These are phyloP conservation scores for Onygenales sp. DNA, from an alignment of 2,329 filamentous ascomycete genomes.

Conservation along the genomic window DNA sequence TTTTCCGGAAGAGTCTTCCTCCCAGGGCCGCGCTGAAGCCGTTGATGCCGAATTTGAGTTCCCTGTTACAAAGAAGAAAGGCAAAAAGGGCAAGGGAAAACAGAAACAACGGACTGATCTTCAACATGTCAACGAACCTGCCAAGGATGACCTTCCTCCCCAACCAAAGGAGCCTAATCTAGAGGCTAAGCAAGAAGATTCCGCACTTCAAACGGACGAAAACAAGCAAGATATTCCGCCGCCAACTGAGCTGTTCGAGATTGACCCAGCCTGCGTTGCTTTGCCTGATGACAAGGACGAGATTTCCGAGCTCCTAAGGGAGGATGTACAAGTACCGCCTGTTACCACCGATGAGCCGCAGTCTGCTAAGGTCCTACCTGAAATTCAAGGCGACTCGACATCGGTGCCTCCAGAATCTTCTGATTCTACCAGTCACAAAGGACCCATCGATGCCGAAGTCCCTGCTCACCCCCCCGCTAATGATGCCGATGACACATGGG, in stretches of 20 bases:
- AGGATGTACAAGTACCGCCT: not conserved
- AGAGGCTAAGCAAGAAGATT: constrained; percentile 10
- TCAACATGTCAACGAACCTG: not conserved
- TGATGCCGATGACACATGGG: constrained; percentile 4
- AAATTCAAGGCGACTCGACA: not conserved
- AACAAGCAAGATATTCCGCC: not conserved
- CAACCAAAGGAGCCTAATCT: constrained; percentile 9
- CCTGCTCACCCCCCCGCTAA: constrained; percentile 6
- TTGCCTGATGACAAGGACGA: not conserved
- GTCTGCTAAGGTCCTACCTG: not conserved
- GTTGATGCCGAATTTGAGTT: not conserved
- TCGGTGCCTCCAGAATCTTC: not conserved
- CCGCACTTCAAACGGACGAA: not conserved
- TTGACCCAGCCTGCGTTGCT: not conserved
- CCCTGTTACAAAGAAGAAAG: not conserved
- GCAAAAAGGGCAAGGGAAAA: constrained; percentile 4
- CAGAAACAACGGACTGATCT: constrained; percentile 1
- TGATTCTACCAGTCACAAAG: not conserved
- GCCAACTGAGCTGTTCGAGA: not conserved
- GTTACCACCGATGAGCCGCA: not conserved
- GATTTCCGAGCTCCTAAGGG: constrained; percentile 1
- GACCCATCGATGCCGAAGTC: not conserved
- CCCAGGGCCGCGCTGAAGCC: not conserved
- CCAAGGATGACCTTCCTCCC: not conserved
- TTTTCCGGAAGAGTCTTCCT: not conserved